Percentiles rank a stretch among this genome's conserved stretches.
These are phyloP conservation scores for Verbena officinalis DNA, from an alignment of 257 asterid species.

Conservation along the genomic window DNA sequence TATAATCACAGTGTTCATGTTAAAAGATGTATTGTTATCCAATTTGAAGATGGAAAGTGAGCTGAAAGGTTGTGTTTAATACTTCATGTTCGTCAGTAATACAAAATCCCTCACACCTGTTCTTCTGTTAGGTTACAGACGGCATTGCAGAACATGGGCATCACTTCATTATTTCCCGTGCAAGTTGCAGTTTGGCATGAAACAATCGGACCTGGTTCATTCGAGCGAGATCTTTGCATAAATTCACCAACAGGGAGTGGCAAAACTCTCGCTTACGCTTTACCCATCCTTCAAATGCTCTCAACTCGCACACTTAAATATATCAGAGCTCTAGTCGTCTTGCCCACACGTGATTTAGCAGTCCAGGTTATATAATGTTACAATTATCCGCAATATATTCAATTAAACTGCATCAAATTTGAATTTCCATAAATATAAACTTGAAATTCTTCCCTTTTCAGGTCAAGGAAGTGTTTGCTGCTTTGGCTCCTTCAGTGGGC, in stretches of 20 bases:
- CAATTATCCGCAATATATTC: no score
- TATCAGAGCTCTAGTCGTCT: constrained; percentile 89
- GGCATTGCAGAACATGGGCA: constrained; percentile 64
- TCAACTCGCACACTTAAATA: constrained; percentile 66
- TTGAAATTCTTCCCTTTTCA: constrained; percentile 27
- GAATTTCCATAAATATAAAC: not conserved
- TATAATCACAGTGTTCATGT: no score
- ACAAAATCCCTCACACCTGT: not conserved
- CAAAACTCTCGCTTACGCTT: constrained; percentile 85
- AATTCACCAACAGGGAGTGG: constrained; percentile 97
- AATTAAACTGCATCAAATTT: no score
- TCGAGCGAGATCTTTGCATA: constrained; percentile 80
- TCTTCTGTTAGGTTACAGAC: constrained; percentile 56
- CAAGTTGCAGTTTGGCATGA: constrained; percentile 95
- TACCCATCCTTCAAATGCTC: constrained; percentile 81
- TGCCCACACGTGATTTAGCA: constrained; percentile 95
- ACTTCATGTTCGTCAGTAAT: not conserved
- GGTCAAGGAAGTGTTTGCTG: constrained; percentile 86
- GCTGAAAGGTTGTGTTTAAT: constrained; percentile 6
- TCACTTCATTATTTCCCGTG: constrained; percentile 75
- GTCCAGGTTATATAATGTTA: constrained; percentile 56
- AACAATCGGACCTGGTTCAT: constrained; percentile 88
- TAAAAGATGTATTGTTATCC: no score
- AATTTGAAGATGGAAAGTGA: no score
- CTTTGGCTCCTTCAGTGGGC: constrained; percentile 92